phyloP scores from a whole-genome alignment of 768 basidiomycete genomes.

The Phaeotremella skinneri region DNA sequence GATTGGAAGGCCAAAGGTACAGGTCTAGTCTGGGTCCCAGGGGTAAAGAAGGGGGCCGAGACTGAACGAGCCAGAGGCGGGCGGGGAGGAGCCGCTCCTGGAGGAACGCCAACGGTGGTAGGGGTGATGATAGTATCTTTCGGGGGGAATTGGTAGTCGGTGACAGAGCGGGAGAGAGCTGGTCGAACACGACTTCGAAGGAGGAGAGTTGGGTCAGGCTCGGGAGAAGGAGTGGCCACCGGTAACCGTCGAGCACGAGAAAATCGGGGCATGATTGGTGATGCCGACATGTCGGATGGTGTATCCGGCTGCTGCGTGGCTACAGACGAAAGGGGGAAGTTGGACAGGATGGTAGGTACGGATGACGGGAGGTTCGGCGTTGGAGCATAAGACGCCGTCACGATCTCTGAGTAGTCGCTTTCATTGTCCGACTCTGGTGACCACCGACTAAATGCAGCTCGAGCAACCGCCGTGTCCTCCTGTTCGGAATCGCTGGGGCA shows the following conservation, averaged over 20 bases:
- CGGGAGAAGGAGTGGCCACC: constrained; percentile 33
- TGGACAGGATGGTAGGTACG: constrained; percentile 26
- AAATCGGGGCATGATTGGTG: background rate
- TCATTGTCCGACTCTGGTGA: constrained; percentile 30
- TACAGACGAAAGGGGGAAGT: constrained; percentile 28
- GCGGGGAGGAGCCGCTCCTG: constrained; percentile 29
- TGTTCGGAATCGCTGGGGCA: constrained; percentile 19
- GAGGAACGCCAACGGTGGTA: constrained; percentile 23
- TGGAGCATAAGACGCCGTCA: constrained; percentile 33
- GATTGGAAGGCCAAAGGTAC: constrained; percentile 1
- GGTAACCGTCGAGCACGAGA: constrained; percentile 2
- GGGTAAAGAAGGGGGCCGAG: constrained; percentile 29
- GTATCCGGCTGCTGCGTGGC: constrained; percentile 1
- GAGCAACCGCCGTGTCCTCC: constrained; percentile 20
- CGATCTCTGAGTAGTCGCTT: constrained; percentile 37
- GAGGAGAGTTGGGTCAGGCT: constrained; percentile 22
- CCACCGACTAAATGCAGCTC: constrained; percentile 27
- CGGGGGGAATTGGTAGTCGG: constrained; percentile 29
- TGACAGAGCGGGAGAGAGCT: constrained; percentile 11
- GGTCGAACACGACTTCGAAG: constrained; percentile 24
- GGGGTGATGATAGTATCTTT: background rate
- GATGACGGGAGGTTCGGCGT: constrained; percentile 29
- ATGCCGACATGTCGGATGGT: constrained; percentile 7
- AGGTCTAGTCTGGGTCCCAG: constrained; percentile 7
- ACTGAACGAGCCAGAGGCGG: constrained; percentile 28